Percentiles rank a stretch among this genome's conserved stretches.
These are phyloP conservation scores for Xylariaceae sp. DNA, from an alignment of 2,329 filamentous ascomycete genomes.

Conservation along the genomic window DNA sequence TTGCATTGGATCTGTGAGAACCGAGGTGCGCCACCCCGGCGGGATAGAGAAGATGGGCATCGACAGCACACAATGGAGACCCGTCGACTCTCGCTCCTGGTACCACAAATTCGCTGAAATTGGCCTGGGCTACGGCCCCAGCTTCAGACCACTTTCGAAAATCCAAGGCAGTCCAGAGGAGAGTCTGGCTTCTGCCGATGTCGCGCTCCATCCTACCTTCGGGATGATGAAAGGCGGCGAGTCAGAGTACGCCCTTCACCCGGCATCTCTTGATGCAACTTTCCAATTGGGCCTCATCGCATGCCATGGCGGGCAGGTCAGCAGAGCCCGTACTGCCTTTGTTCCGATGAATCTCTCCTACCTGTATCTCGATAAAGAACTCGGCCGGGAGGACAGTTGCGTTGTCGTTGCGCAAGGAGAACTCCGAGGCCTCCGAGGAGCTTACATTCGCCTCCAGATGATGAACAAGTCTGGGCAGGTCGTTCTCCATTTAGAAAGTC, in stretches of 20 bases:
- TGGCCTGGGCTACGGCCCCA: conserved; percentile 11
- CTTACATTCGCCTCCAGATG: not conserved
- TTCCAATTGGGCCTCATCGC: conserved; percentile 21
- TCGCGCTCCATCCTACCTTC: conserved; percentile 1
- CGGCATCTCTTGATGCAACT: conserved; percentile 15
- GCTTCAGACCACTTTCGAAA: conserved; percentile 9
- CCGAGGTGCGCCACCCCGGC: not conserved
- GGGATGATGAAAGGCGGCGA: conserved; percentile 9
- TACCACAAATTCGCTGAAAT: conserved; percentile 11
- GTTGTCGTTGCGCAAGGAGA: not conserved
- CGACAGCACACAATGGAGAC: not conserved
- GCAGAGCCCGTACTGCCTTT: conserved; percentile 8
- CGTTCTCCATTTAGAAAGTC: not conserved
- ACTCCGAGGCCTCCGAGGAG: not conserved
- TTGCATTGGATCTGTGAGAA: conserved; percentile 11
- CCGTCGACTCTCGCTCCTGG: conserved; percentile 2
- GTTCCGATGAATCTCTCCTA: conserved; percentile 17
- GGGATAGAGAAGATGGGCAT: not conserved
- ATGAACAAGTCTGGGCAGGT: not conserved
- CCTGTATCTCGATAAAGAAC: conserved; percentile 5
- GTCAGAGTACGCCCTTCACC: conserved; percentile 19
- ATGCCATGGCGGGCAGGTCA: conserved; percentile 15
- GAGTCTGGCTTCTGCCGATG: conserved; percentile 9
- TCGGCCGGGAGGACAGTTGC: not conserved
- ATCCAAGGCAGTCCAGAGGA: conserved; percentile 6